Evolutionary conservation across 495 filamentous ascomycete genomes (phyloP), one percentile per base, ranked within the genome.

Genomic region (Aspergillus asperescens): DNA sequence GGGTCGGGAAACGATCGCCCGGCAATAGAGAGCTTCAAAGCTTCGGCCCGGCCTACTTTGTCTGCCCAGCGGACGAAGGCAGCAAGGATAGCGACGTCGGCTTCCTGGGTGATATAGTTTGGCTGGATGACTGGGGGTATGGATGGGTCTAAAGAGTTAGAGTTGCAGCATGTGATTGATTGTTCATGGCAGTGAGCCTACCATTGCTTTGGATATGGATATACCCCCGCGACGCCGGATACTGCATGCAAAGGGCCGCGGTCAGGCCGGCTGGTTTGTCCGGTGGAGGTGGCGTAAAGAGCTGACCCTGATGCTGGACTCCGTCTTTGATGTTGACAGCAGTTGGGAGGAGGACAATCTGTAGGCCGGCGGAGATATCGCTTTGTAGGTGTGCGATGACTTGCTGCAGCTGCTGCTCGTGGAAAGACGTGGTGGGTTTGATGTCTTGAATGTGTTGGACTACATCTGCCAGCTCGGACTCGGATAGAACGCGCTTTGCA

Each of bases 141-240:
- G 35, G 59, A 45, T 2, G 64, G 64, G 24, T 67, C 62, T 58
- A 20, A 4, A 18, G 1, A 12, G 31, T 54, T 16, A 53, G 38
- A n/a, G n/a, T 32, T 49, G 48, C 5, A 12, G 12, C 16, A 24
- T 23, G 39, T 24, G 19, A 20, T 24, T 9, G 39, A 3, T 13
- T 19, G 25, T 25, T n/a, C n/a, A n/a, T n/a, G 39, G 15, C 9
- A n/a, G 15, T 1, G 24, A 15, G 25, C 62, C 63, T 6, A 66
- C 22, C 50, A 10, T 15, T 19, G 15, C 63, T 69, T 0, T 59
- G 56, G 39, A 82, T 80, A 60, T 84, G 81, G 31, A 82, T 74
- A 15, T 58, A 74, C 3, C 81, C 81, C 5, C 81, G 76, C 0
- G 79, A 79, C 18, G 79, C 72, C 1, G 66, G 66, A 29, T 66